A percentile compares a stretch with the other conserved stretches of the same genome.
These are phyloP conservation scores for Termitomyces sp. DNA, from an alignment of 768 basidiomycete genomes.

Conservation along the genomic window DNA sequence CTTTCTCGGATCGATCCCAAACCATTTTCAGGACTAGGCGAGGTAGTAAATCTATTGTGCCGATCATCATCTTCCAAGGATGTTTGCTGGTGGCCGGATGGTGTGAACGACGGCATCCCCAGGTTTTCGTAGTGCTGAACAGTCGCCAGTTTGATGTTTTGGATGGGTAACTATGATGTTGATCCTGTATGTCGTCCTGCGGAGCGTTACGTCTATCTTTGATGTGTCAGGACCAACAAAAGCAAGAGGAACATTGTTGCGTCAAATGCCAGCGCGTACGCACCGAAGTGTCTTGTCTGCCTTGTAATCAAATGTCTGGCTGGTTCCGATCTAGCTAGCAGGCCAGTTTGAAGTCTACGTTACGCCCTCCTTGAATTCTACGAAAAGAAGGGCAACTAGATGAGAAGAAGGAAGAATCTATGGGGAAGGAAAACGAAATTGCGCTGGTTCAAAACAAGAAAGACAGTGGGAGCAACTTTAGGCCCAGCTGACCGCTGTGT, in stretches of 20 bases:
- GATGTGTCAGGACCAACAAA: conserved; percentile 2
- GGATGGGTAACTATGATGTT: conserved; percentile 11
- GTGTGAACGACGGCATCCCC: conserved; percentile 24
- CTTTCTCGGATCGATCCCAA: conserved; percentile 50
- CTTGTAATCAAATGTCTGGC: conserved; percentile 11
- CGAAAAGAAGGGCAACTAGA: conserved; percentile 10
- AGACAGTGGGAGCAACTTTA: conserved; percentile 20
- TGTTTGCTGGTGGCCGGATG: conserved; percentile 24
- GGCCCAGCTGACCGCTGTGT: conserved; percentile 20
- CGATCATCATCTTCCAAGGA: conserved; percentile 51
- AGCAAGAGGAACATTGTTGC: not conserved
- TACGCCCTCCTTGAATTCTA: conserved; percentile 14
- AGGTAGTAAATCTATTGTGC: conserved; percentile 51
- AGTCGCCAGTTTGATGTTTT: conserved; percentile 18
- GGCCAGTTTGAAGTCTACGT: conserved; percentile 9
- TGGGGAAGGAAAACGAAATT: conserved; percentile 14
- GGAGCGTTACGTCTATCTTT: conserved; percentile 5
- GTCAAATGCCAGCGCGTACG: conserved; percentile 1
- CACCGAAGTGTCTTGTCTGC: conserved; percentile 11
- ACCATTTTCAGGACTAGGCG: conserved; percentile 35
- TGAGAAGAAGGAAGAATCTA: conserved; percentile 17
- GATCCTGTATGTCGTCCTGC: conserved; percentile 9
- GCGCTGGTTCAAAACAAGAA: conserved; percentile 15
- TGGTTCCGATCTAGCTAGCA: conserved; percentile 14
- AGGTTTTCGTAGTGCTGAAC: conserved; percentile 19